Base-by-base conservation (phyloP, 192 early-diverging fungal species). In the Umbelopsis vinacea region DNA sequence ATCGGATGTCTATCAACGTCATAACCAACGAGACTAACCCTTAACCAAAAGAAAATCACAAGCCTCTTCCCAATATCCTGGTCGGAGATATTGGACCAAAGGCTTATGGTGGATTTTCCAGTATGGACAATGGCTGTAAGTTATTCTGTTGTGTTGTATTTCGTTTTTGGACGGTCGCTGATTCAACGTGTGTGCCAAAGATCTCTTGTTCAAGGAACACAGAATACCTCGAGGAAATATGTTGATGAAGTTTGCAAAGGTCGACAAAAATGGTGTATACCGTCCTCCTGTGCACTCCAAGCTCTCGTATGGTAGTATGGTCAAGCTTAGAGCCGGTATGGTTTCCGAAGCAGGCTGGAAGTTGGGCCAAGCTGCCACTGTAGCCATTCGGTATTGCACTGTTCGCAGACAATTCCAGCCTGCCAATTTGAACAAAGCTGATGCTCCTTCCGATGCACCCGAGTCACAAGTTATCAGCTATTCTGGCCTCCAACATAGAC, bases 31-130 rank as follows among this genome's bases (percentile, higher is more conserved):
- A 2, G 35, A 63, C 14, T 63, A 6, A 7, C 33, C n/a, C 4
- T 29, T 8, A 12, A 26, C 14, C 35, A 14, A 37, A 11, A 8
- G 79, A 84, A 66, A 85, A 87, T 69, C 92, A 92, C 76, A 82
- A 77, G 60, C 89, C 91, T 63, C 76, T 92, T 53, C 82, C 87
- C 21, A 92, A 92, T 38, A 87, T 95, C 54, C 88, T 84, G 15
- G 90, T 92, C 11, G 91, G 91, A 19, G 92, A 95, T 57, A 87
- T 95, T 78, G 94, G 94, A 10, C 90, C 92, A 46, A 95, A 95
- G 82, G 87, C 82, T 6, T 83, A 83, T 69, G 82, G 81, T n/a
- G 82, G 86, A 17, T 93, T 91, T 79, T 84, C 90, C 54, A 77
- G 85, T 23, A 89, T 92, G 63, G 94, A 95, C 80, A 94, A 93